phyloP scores from a whole-genome alignment of 805 yeast genomes.

The Danielozyma ontarioensis region DNA sequence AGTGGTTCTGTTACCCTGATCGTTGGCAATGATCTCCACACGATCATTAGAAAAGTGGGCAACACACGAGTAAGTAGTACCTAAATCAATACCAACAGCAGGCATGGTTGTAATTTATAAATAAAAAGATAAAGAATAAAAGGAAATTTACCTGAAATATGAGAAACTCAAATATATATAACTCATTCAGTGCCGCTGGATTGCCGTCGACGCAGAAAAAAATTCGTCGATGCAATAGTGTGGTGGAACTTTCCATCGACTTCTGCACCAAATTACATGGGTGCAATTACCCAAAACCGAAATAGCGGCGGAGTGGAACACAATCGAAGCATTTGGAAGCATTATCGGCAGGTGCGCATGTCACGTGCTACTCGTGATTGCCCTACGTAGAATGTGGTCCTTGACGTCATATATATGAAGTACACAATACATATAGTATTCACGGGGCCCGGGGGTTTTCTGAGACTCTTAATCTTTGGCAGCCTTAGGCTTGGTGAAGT shows the following conservation, averaged over 20 bases:
- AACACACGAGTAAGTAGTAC: slow-evolving; percentile 30
- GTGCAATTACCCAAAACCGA: no score
- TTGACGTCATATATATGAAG: no score
- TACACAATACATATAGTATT: no score
- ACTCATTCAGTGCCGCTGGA: no score
- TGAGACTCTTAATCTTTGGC: slow-evolving; percentile 4
- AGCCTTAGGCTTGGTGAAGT: slow-evolving; percentile 31
- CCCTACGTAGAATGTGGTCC: no score
- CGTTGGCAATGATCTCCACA: slow-evolving; percentile 29
- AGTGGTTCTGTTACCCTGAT: slow-evolving; percentile 30
- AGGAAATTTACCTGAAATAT: slow-evolving; percentile 2
- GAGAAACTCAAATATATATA: no score
- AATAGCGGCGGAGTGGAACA: no score
- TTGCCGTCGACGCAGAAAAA: not conserved
- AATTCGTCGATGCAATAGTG: not conserved
- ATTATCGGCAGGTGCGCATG: no score
- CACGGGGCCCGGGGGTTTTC: no score
- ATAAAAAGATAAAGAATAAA: slow-evolving; percentile 2
- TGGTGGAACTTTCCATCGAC: not conserved
- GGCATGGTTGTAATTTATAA: slow-evolving; percentile 11
- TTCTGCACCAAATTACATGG: no score
- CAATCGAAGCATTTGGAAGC: no score
- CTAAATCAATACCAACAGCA: slow-evolving; percentile 30
- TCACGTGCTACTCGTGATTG: no score
- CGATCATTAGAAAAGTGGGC: slow-evolving; percentile 29